Conservation (phyloP, 805 yeast species). For the Candida jianshihensis region DNA sequence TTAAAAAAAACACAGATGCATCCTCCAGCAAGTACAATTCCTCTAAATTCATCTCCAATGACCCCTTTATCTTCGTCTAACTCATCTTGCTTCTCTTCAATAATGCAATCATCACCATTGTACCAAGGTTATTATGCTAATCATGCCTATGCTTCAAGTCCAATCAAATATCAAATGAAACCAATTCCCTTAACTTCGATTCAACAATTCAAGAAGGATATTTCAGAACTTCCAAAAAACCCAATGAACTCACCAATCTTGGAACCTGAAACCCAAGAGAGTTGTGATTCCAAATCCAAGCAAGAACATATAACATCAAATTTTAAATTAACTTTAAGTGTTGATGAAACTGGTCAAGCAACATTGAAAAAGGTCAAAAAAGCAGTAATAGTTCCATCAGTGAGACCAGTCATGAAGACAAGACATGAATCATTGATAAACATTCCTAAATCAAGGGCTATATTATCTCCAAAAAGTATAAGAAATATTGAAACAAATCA, state of each 20-base stretch:
- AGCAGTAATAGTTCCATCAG: neutral
- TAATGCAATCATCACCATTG: constrained; percentile 24
- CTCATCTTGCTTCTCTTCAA: constrained; percentile 23
- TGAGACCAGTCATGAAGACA: constrained; percentile 5
- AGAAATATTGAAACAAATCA: no score
- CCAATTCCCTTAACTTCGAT: constrained; percentile 9
- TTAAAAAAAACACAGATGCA: neutral
- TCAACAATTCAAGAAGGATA: constrained; percentile 6
- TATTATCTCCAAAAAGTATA: no score
- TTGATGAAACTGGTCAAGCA: constrained; percentile 23
- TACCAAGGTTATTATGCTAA: constrained; percentile 22
- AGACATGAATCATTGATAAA: constrained; percentile 18
- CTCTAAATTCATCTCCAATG: constrained; percentile 19
- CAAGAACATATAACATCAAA: neutral
- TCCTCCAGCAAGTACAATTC: constrained; percentile 1
- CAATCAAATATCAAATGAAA: constrained; percentile 19
- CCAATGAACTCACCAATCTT: constrained; percentile 17
- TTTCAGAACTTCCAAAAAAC: constrained; percentile 12
- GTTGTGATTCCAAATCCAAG: neutral
- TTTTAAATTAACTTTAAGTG: constrained; percentile 12
- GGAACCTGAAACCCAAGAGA: constrained; percentile 3
- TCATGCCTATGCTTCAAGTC: constrained; percentile 21
- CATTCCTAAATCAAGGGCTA: neutral
- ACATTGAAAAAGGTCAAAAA: constrained; percentile 11
- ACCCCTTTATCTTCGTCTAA: constrained; percentile 17